Evolutionary conservation across 1,284 basidiomycete species (phyloP).

Genomic region (Xerocomus minutiporus): DNA sequence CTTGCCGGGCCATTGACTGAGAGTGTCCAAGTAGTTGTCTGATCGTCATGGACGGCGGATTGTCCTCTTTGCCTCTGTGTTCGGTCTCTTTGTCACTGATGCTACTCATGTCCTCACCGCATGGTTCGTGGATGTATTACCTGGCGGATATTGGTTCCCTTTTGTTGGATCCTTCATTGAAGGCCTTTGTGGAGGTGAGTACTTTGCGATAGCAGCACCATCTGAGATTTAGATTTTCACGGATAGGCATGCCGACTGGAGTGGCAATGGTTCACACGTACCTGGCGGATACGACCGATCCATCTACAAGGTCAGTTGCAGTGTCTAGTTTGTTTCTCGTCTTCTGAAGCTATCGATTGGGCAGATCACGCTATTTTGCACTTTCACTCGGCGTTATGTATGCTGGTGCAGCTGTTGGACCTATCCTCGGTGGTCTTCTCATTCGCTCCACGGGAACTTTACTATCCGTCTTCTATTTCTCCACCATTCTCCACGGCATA

Average conservation of each 20-base stretch:
- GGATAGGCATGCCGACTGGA: constrained; percentile 21
- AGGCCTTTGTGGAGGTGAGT: constrained; percentile 73
- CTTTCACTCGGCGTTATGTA: constrained; percentile 59
- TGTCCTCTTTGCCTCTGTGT: constrained; percentile 58
- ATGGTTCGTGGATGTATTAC: constrained; percentile 53
- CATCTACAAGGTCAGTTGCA: constrained; percentile 23
- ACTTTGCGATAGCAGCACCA: neutral
- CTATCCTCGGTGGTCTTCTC: constrained; percentile 63
- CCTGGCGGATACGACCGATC: constrained; percentile 26
- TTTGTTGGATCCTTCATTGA: constrained; percentile 70
- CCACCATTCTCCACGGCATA: constrained; percentile 43
- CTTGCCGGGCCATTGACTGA: neutral
- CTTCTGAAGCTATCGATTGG: neutral
- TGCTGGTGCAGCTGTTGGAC: constrained; percentile 68
- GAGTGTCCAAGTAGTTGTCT: constrained; percentile 49
- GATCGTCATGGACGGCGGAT: constrained; percentile 74
- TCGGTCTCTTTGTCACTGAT: constrained; percentile 66
- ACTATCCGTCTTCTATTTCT: constrained; percentile 71
- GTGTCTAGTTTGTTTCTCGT: neutral
- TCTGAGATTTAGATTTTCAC: neutral
- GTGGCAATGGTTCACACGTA: constrained; percentile 23
- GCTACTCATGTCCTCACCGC: constrained; percentile 64
- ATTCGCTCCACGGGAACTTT: constrained; percentile 54
- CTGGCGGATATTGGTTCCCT: constrained; percentile 83
- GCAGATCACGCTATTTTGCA: constrained; percentile 60